Conservation (phyloP, 2,329 filamentous ascomycete species). For the Clonostachys byssicola region DNA sequence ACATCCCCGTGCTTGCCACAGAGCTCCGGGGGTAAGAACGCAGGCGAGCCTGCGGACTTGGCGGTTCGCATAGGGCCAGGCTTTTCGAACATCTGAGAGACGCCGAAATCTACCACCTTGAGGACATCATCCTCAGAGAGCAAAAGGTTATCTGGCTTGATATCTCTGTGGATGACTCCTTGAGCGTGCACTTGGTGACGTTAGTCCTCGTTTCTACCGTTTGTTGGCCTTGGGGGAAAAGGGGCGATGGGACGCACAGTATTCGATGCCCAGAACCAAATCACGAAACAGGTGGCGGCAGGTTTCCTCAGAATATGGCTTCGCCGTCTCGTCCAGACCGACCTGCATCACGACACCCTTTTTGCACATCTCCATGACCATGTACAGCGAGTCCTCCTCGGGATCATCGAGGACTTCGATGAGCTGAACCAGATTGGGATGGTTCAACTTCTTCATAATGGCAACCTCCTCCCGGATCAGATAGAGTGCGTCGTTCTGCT, state of each 20-base stretch:
- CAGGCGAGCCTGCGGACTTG: conserved; percentile 91
- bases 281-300: conserved; percentile 94
- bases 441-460: conserved; percentile 98
- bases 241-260: conserved; percentile 50
- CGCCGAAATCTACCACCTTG: conserved; percentile 98
- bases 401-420: conserved; percentile 96
- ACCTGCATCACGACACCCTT: conserved; percentile 98
- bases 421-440: conserved; percentile 87
- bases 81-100: conserved; percentile 97
- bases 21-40: conserved; percentile 89
- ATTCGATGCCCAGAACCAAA: conserved; percentile 91
- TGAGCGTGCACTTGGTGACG: conserved; percentile 72
- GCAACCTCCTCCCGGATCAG: conserved; percentile 95
- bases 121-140: conserved; percentile 88
- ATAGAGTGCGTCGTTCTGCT: conserved; percentile 69
- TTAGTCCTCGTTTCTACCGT: conserved; percentile 3
- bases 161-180: conserved; percentile 91
- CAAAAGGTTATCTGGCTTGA: conserved; percentile 95
- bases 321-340: conserved; percentile 75
- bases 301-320: conserved; percentile 76
- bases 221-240: not conserved
- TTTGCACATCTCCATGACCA: conserved; percentile 99
- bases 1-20: conserved; percentile 86
- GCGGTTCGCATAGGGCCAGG: conserved; percentile 78
- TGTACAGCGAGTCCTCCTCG: conserved; percentile 92